Evolutionary conservation across 1,284 basidiomycete genomes (phyloP).

Genomic region (Coniophora puteana): DNA sequence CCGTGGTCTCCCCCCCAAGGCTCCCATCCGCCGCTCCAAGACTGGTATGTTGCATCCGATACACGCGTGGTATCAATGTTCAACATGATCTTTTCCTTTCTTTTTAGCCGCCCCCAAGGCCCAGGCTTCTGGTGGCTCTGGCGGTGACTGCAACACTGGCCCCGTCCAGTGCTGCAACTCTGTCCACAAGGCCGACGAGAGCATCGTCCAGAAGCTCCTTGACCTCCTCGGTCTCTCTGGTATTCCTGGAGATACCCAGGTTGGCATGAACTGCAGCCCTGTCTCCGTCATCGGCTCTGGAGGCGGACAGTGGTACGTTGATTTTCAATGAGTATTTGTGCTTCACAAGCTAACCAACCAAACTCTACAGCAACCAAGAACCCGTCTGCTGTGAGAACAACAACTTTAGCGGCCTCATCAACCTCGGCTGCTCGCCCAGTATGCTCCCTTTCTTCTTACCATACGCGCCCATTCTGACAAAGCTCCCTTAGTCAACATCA

Average conservation of each 20-base stretch:
- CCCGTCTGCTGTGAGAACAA: constrained; percentile 44
- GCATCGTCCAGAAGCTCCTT: neutral
- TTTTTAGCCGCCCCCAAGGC: constrained; percentile 25
- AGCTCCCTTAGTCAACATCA: constrained; percentile 28
- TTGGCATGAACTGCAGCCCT: constrained; percentile 37
- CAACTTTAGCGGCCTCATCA: constrained; percentile 37
- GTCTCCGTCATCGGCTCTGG: constrained; percentile 27
- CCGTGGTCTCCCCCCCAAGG: constrained; percentile 39
- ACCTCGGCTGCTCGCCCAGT: constrained; percentile 41
- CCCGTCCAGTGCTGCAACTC: constrained; percentile 38
- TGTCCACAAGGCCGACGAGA: constrained; percentile 9
- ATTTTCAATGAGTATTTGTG: constrained; percentile 3
- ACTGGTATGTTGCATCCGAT: too few relatives aligned
- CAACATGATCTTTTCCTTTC: neutral
- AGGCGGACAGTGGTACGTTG: constrained; percentile 32
- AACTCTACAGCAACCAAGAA: constrained; percentile 29
- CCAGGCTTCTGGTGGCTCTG: constrained; percentile 23
- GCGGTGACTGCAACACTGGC: constrained; percentile 35
- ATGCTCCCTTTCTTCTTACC: constrained; percentile 17
- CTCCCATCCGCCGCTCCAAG: constrained; percentile 24
- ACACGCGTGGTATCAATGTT: too few relatives aligned
- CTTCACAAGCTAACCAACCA: neutral
- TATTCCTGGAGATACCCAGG: neutral
- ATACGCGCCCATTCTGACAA: neutral
- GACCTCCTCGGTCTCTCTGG: neutral